Evolutionary conservation across 352 stramenopile genomes (phyloP).

Genomic region (Pythium dissotocum): DNA sequence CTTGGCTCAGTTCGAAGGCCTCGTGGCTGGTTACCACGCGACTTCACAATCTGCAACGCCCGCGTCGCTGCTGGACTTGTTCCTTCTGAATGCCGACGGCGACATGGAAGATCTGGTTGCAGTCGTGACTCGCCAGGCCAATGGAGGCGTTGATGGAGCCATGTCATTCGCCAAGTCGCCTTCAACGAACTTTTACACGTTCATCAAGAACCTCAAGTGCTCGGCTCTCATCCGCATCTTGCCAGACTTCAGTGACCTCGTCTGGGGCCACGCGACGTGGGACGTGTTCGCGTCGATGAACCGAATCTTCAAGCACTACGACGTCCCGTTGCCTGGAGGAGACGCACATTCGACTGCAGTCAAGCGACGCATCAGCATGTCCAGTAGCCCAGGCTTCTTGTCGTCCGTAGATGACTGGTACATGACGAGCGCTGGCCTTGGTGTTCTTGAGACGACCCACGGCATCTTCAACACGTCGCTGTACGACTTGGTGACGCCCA

Average conservation of each 20-base stretch:
- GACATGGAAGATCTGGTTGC: conserved; percentile 57
- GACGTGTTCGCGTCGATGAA: conserved; percentile 73
- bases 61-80: conserved; percentile 41
- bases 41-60: conserved; percentile 24
- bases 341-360: conserved; percentile 10
- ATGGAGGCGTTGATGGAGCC: neutral
- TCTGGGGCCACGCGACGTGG: conserved; percentile 76
- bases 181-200: conserved; percentile 39
- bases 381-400: conserved; percentile 71
- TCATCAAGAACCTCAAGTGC: conserved; percentile 66
- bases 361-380: conserved; percentile 62
- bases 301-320: conserved; percentile 80
- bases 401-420: conserved; percentile 85
- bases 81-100: conserved; percentile 58
- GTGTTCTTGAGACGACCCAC: conserved; percentile 76
- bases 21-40: conserved; percentile 44
- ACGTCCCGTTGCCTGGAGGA: conserved; percentile 46
- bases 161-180: conserved; percentile 1
- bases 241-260: conserved; percentile 53
- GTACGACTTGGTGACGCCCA: conserved; percentile 46
- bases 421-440: conserved; percentile 50
- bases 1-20: conserved; percentile 53
- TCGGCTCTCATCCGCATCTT: conserved; percentile 72
- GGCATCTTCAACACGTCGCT: conserved; percentile 54
- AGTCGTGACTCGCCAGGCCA: conserved; percentile 25